Evolutionary conservation across 73 alveolate genomes (phyloP), one percentile per base, ranked within the genome.

Genomic region (Uronychia setigera): DNA sequence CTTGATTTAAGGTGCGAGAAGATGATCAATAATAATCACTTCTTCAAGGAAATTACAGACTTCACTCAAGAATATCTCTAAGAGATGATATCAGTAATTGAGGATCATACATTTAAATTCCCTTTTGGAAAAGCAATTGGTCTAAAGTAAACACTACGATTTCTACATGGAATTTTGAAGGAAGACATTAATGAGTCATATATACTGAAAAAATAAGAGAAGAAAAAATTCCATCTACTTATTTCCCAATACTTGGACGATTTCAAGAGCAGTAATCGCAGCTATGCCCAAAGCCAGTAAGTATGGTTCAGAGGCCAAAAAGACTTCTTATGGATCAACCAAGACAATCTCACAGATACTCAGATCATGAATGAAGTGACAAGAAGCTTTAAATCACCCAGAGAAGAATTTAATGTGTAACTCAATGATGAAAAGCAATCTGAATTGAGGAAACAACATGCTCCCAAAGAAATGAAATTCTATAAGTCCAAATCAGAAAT

Each of bases 1-100:
- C 31, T 78, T 1, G 84, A 78, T 35, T 26, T 25, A 26, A 32
- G 84, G n/a, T 78, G 84, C 1, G 84, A 78, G 33, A 33, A 78
- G 26, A 78, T 78, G 84, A 78, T 78, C 13, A 11, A 32, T 27
- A 78, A 33, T 27, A 34, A 78, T 0, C 33, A 33, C 14, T 26
- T 78, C 34, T 34, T 78, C 31, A 59, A 78, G 32, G 84, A 78
- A 30, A 31, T 78, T 9, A 34, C 33, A 1, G 84, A 78, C 31
- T 78, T 46, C 19, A 19, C 67, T 19, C 5, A 46, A 19, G 67
- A 46, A 19, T 46, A 46, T 19, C n/a, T 11, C n/a, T 11, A 5
- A 5, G n/a, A 46, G 5, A 46, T 46, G n/a, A 46, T 11, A 19
- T 11, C 67, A 46, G 67, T 19, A 11, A 5, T 46, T 19, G 19